These are phyloP conservation scores for Naumovozyma dairenensis DNA, from an alignment of 805 yeast species.

Conservation along the genomic window DNA sequence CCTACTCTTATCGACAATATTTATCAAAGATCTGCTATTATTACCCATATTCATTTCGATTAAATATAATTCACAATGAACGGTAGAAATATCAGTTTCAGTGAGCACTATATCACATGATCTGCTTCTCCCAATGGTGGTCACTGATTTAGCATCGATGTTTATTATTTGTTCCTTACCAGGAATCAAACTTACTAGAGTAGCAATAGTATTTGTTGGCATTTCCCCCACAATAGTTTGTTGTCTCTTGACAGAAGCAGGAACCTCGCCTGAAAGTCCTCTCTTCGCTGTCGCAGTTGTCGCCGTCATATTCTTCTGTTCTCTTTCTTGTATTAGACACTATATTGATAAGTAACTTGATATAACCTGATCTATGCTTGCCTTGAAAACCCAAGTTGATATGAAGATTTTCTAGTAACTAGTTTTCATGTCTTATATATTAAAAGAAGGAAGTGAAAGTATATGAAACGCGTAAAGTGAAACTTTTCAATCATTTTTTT, in stretches of 20 bases:
- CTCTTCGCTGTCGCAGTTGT: conserved; percentile 7
- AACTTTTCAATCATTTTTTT: too few species aligned
- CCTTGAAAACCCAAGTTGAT: too few species aligned
- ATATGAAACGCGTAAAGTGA: too few species aligned
- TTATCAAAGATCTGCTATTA: conserved; percentile 29
- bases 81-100: conserved; percentile 56
- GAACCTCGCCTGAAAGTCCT: conserved; percentile 10
- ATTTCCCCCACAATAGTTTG: conserved; percentile 6
- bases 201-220: conserved; percentile 7
- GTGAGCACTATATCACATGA: conserved; percentile 45
- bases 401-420: too few species aligned
- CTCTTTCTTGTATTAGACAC: neutral
- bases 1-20: conserved; percentile 44
- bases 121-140: conserved; percentile 46
- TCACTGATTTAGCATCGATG: conserved; percentile 28
- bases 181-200: conserved; percentile 25
- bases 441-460: too few species aligned
- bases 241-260: conserved; percentile 10
- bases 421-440: neutral
- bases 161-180: conserved; percentile 24
- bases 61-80: conserved; percentile 47
- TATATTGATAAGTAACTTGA: too few species aligned
- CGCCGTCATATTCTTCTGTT: neutral
- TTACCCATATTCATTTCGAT: conserved; percentile 32
- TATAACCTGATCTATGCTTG: too few species aligned